Evolutionary conservation across 2,329 filamentous ascomycete genomes (phyloP).

Genomic region (Davidsoniella eucalypti): DNA sequence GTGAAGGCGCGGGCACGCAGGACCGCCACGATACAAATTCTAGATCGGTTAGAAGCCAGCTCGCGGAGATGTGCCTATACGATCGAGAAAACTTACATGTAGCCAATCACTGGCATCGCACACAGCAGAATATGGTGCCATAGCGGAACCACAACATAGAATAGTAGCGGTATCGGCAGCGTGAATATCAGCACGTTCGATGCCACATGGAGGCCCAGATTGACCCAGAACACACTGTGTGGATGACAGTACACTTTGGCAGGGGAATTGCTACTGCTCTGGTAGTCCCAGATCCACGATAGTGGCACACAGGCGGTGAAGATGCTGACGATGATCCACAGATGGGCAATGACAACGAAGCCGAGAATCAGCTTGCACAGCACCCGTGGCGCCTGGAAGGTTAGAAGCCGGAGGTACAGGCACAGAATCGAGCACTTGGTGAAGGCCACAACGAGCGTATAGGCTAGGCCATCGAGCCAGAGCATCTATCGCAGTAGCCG

Average conservation of each 20-base stretch:
- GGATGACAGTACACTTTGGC: conserved; percentile 11
- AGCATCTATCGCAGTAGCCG: background rate
- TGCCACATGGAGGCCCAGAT: conserved; percentile 18
- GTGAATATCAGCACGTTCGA: conserved; percentile 18
- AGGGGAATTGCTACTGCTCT: background rate
- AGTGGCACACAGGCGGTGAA: conserved; percentile 16
- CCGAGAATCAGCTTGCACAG: conserved; percentile 14
- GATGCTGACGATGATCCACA: conserved; percentile 15
- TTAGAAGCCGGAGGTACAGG: conserved; percentile 17
- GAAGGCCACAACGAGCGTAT: conserved; percentile 14
- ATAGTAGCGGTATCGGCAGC: conserved; percentile 18
- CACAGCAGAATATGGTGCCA: conserved; percentile 16
- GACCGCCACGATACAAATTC: conserved; percentile 22
- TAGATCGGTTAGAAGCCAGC: conserved; percentile 12
- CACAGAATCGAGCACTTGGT: conserved; percentile 16
- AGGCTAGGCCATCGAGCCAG: conserved; percentile 13
- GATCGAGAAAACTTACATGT: conserved; percentile 14
- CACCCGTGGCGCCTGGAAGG: conserved; percentile 14
- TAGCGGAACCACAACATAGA: conserved; percentile 16
- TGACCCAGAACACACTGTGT: conserved; percentile 17
- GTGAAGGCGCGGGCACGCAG: conserved; percentile 15
- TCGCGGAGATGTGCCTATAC: background rate
- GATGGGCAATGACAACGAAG: conserved; percentile 14
- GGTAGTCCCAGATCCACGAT: conserved; percentile 13
- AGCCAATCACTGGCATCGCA: conserved; percentile 17